phyloP scores from a whole-genome alignment of 75 land plant genomes.

The Cryptomeria japonica region DNA sequence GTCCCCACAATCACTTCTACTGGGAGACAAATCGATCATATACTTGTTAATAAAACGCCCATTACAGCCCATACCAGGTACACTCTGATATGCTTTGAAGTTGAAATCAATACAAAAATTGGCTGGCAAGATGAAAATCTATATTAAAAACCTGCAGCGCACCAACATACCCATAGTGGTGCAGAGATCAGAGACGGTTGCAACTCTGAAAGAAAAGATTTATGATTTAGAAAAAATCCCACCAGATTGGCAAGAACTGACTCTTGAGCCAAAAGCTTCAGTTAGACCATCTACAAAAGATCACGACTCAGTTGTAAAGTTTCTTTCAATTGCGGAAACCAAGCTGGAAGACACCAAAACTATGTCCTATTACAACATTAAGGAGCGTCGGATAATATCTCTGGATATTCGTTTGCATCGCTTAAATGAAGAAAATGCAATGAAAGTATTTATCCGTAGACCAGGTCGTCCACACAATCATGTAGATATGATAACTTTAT shows the following conservation, averaged over 20 bases:
- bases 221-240: background rate
- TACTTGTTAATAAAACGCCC: too few relatives aligned
- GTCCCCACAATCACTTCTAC: too few relatives aligned
- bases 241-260: background rate
- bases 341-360: background rate
- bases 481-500: background rate
- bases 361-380: background rate
- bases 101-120: too few relatives aligned
- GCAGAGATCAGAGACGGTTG: background rate
- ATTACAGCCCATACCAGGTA: too few relatives aligned
- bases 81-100: too few relatives aligned
- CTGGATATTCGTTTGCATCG: background rate
- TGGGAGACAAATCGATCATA: too few relatives aligned
- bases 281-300: background rate
- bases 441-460: background rate
- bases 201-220: background rate
- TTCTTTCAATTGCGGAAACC: background rate
- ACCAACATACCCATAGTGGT: background rate
- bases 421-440: background rate
- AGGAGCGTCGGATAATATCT: background rate
- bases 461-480: background rate
- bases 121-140: too few relatives aligned
- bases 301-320: too few relatives aligned
- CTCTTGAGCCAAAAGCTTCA: too few relatives aligned
- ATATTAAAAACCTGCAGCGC: too few relatives aligned